Percentiles rank a stretch among this genome's conserved stretches.
phyloP scores from a whole-genome alignment of 2,329 filamentous ascomycete species.

The Colletotrichum sp. region DNA sequence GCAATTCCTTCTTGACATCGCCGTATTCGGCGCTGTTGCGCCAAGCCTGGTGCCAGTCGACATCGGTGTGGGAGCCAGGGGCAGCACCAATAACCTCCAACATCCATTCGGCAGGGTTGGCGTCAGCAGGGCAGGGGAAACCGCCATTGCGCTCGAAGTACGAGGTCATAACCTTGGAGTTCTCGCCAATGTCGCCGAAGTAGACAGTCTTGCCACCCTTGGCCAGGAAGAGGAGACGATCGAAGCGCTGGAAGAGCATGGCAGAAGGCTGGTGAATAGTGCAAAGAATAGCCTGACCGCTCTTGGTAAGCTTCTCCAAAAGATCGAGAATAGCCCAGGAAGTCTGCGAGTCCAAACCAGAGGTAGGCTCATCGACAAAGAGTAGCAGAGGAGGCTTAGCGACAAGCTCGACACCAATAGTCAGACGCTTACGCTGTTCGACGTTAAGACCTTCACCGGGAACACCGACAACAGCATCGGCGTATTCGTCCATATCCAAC shows the following conservation, averaged over 20 bases:
- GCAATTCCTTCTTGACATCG: slow-evolving; percentile 61
- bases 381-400: slow-evolving; percentile 89
- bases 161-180: slow-evolving; percentile 68
- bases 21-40: slow-evolving; percentile 61
- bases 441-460: slow-evolving; percentile 85
- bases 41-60: slow-evolving; percentile 71
- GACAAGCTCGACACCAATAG: slow-evolving; percentile 94
- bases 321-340: slow-evolving; percentile 92
- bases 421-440: slow-evolving; percentile 77
- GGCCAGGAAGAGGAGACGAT: slow-evolving; percentile 78
- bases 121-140: slow-evolving; percentile 65
- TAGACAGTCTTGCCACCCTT: slow-evolving; percentile 81
- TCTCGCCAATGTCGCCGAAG: slow-evolving; percentile 79
- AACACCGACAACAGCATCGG: slow-evolving; percentile 89
- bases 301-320: slow-evolving; percentile 87
- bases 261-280: slow-evolving; percentile 98
- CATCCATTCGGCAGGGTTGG: slow-evolving; percentile 88
- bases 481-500: slow-evolving; percentile 88
- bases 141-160: slow-evolving; percentile 82
- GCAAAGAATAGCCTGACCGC: slow-evolving; percentile 92
- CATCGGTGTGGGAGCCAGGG: slow-evolving; percentile 65
- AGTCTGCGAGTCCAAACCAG: slow-evolving; percentile 90
- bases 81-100: slow-evolving; percentile 66
- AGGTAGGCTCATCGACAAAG: slow-evolving; percentile 95
- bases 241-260: slow-evolving; percentile 92